phyloP scores from a whole-genome alignment of 1,139 yeast species.

The Kurtzmaniella quercitrusa region DNA sequence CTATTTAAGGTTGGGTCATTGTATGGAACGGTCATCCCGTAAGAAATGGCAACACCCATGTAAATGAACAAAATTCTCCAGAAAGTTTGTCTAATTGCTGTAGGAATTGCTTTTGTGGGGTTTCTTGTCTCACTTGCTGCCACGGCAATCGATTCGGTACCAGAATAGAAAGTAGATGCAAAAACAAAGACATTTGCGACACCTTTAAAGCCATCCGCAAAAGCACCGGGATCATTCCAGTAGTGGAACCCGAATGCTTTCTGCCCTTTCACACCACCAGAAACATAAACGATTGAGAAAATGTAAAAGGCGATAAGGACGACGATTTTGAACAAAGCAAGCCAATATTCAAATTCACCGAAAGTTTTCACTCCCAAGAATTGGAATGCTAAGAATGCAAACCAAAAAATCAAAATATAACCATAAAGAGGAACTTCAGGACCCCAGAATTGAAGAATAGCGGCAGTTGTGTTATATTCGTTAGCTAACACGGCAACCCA shows the following conservation, averaged over 20 bases:
- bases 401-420: constrained; percentile 54
- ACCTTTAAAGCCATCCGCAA: constrained; percentile 57
- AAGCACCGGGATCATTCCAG: constrained; percentile 51
- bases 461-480: constrained; percentile 53
- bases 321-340: constrained; percentile 52
- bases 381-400: constrained; percentile 48
- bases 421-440: constrained; percentile 59
- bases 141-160: constrained; percentile 55
- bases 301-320: constrained; percentile 57
- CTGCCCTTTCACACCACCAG: constrained; percentile 61
- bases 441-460: constrained; percentile 56
- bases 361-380: constrained; percentile 54
- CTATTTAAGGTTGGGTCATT: constrained; percentile 34
- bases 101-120: constrained; percentile 53
- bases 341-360: constrained; percentile 69
- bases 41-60: constrained; percentile 49
- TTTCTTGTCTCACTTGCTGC: constrained; percentile 55
- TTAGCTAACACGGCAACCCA: constrained; percentile 60
- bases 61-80: constrained; percentile 51
- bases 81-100: constrained; percentile 55
- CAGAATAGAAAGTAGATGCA: constrained; percentile 58
- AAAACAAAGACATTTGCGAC: constrained; percentile 68
- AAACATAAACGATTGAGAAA: constrained; percentile 53
- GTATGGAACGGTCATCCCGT: constrained; percentile 54
- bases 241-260: constrained; percentile 50